These are phyloP conservation scores for Neophaeococcomyces aloes DNA, from an alignment of 2,329 filamentous ascomycete species.

Conservation along the genomic window DNA sequence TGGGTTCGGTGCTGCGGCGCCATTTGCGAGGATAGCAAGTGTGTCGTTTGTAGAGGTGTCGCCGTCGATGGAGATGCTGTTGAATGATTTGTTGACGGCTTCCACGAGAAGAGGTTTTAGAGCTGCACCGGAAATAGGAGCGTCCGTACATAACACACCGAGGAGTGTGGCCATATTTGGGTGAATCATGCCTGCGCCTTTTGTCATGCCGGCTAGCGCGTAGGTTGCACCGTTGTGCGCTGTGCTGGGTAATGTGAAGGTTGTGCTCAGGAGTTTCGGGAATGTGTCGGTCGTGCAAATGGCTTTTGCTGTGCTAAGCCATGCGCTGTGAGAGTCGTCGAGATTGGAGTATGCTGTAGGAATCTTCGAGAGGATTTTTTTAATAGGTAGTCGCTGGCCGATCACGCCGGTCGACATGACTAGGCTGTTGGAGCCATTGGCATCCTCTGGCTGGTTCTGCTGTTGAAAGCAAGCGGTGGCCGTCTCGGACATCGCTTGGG, in stretches of 20 bases:
- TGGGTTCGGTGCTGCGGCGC: slow-evolving; percentile 65
- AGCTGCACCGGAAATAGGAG: slow-evolving; percentile 58
- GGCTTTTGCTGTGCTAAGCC: slow-evolving; percentile 74
- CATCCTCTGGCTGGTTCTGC: slow-evolving; percentile 23
- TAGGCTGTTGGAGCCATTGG: slow-evolving; percentile 54
- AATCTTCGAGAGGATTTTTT: slow-evolving; percentile 77
- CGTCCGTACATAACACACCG: slow-evolving; percentile 85
- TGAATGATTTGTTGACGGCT: slow-evolving; percentile 78
- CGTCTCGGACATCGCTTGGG: slow-evolving; percentile 66
- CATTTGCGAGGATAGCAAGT: slow-evolving; percentile 87
- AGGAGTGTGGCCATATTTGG: slow-evolving; percentile 97
- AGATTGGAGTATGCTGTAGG: slow-evolving; percentile 63
- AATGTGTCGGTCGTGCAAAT: slow-evolving; percentile 99
- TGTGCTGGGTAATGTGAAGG: slow-evolving; percentile 74
- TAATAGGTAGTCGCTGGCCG: slow-evolving; percentile 81
- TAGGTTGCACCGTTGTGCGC: slow-evolving; percentile 51
- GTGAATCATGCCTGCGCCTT: slow-evolving; percentile 98
- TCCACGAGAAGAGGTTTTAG: slow-evolving; percentile 60
- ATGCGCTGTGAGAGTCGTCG: slow-evolving; percentile 68
- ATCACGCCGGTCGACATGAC: slow-evolving; percentile 99
- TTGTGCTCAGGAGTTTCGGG: slow-evolving; percentile 79
- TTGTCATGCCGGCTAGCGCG: slow-evolving; percentile 85
- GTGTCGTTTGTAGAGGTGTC: slow-evolving; percentile 98
- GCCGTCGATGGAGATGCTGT: slow-evolving; percentile 92
- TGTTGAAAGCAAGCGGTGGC: slow-evolving; percentile 58